Percentiles rank a stretch among this genome's conserved stretches.
Conservation (phyloP, 148 eudicot genomes). For the Silene latifolia region DNA sequence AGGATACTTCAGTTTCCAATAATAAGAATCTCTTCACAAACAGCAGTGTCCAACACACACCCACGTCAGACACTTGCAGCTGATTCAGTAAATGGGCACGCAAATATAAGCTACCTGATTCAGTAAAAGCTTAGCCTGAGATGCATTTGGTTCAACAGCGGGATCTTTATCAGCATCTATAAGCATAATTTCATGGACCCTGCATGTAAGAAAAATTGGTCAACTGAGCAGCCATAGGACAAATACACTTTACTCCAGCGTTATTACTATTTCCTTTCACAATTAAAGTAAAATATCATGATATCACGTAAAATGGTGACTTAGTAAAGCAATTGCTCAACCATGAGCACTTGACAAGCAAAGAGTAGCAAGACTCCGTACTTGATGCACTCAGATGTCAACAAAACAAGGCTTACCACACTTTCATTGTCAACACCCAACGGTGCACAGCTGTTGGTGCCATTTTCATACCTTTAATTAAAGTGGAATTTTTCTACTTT, state of each 20-base stretch:
- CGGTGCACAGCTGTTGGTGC: not conserved
- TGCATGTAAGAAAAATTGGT: constrained; percentile 24
- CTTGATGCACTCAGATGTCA: no score
- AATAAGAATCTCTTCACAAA: not conserved
- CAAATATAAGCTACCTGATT: constrained; percentile 48
- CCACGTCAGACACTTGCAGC: not conserved
- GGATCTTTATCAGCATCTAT: constrained; percentile 70
- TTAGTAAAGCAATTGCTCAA: not conserved
- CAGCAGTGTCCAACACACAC: not conserved
- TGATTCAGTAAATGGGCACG: not conserved
- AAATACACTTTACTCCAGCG: not conserved
- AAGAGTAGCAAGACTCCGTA: not conserved
- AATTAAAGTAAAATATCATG: not conserved
- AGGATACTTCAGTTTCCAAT: not conserved
- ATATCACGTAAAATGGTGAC: not conserved
- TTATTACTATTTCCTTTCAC: not conserved
- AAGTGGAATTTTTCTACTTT: not conserved
- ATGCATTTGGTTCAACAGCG: constrained; percentile 53
- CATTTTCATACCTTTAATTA: not conserved
- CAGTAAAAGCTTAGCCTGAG: constrained; percentile 61
- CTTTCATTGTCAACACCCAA: not conserved
- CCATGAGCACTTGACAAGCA: not conserved
- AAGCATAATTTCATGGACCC: constrained; percentile 84
- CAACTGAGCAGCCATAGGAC: not conserved
- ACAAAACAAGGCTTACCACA: not conserved